These are phyloP conservation scores for Fusarium sp. DNA, from an alignment of 2,329 filamentous ascomycete genomes.

Conservation along the genomic window DNA sequence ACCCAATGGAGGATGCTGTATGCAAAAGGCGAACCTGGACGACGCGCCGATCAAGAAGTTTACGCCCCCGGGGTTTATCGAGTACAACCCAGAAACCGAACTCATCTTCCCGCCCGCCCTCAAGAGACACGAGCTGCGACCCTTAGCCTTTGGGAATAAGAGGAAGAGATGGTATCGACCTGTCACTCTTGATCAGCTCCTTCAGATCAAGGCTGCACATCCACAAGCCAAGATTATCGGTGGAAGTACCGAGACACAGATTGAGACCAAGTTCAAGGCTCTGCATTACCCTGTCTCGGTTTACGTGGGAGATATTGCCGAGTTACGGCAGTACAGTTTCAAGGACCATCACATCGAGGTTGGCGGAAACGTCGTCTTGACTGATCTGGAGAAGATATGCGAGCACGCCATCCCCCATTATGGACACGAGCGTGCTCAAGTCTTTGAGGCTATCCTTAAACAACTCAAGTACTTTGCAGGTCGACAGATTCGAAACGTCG, in stretches of 20 bases:
- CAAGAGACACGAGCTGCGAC: constrained; percentile 82
- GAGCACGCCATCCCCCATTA: constrained; percentile 83
- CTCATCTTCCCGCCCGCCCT: constrained; percentile 92
- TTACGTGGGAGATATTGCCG: constrained; percentile 91
- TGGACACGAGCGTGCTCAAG: constrained; percentile 75
- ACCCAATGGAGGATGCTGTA: constrained; percentile 71
- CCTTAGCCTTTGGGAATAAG: constrained; percentile 93
- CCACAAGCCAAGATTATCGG: constrained; percentile 94
- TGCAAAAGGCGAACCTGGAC: constrained; percentile 63
- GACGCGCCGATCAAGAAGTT: constrained; percentile 73
- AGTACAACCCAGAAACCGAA: constrained; percentile 93
- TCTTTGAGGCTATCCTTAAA: constrained; percentile 91
- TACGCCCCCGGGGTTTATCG: constrained; percentile 89
- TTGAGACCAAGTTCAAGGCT: constrained; percentile 98
- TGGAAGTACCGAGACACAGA: constrained; percentile 96
- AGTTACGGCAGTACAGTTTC: constrained; percentile 84
- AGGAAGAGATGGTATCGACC: constrained; percentile 93
- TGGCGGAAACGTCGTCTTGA: constrained; percentile 91
- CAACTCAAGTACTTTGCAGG: constrained; percentile 96
- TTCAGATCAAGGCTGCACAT: constrained; percentile 89
- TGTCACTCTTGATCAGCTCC: constrained; percentile 83
- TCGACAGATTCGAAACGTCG: constrained; percentile 96
- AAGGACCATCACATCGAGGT: constrained; percentile 87
- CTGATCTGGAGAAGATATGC: constrained; percentile 88
- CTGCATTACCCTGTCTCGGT: constrained; percentile 91